phyloP scores from a whole-genome alignment of 2,329 filamentous ascomycete genomes.

The Cephalotrichum gorgonifer region DNA sequence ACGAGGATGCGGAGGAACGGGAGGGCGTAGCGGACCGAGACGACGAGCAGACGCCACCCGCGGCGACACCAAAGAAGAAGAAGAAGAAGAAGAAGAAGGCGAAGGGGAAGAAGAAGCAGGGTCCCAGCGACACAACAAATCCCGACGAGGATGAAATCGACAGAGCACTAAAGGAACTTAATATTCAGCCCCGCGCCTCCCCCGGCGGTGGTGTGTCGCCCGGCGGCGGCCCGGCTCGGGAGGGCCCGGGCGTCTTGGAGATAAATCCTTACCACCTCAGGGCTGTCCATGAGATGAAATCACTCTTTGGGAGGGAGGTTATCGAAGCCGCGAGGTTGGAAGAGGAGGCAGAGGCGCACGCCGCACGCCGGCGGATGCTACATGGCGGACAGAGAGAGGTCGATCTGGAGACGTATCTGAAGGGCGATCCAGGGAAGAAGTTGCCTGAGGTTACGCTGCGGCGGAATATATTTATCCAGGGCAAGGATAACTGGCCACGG shows the following conservation, averaged over 20 bases:
- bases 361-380: conserved; percentile 20
- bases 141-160: conserved; percentile 44
- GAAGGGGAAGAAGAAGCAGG: conserved; percentile 19
- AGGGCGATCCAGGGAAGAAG: conserved; percentile 47
- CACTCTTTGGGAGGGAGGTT: conserved; percentile 44
- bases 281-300: conserved; percentile 81
- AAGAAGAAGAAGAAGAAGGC: conserved; percentile 27
- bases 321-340: conserved; percentile 44
- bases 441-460: conserved; percentile 62
- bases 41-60: conserved; percentile 9
- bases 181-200: conserved; percentile 15
- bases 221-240: conserved; percentile 1
- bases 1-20: conserved; percentile 17
- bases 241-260: conserved; percentile 18
- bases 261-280: conserved; percentile 64
- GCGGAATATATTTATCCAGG: conserved; percentile 75
- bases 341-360: conserved; percentile 31
- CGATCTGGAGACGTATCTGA: conserved; percentile 46
- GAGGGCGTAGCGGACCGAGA: conserved; percentile 10
- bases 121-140: conserved; percentile 8
- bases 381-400: conserved; percentile 34
- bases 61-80: conserved; percentile 20
- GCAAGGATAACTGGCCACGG: conserved; percentile 78
- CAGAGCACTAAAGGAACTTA: conserved; percentile 38
- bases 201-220: not conserved